Conservation (phyloP, 208 protist genomes). For the Balamuthia mandrillaris region DNA sequence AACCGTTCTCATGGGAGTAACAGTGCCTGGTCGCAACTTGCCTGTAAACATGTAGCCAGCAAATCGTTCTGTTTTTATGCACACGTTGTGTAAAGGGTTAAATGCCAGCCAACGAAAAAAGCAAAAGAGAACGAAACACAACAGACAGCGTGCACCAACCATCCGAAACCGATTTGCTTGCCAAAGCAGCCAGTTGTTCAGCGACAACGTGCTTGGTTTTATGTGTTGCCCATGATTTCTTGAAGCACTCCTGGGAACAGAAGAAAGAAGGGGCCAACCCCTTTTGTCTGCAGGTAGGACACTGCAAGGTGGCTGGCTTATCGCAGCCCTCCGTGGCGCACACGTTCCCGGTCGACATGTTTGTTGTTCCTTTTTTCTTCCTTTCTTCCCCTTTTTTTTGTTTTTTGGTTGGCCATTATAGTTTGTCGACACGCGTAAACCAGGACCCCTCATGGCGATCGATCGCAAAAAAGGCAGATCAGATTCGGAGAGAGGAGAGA, state of each 20-base stretch:
- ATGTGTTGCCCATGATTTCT: slow-evolving; percentile 49
- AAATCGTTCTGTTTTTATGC: slow-evolving; percentile 10
- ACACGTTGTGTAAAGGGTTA: neutral
- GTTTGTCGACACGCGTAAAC: too few species aligned
- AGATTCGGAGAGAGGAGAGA: too few species aligned
- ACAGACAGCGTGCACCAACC: neutral
- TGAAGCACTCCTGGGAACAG: slow-evolving; percentile 50
- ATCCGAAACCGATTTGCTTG: neutral
- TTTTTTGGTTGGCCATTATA: too few species aligned
- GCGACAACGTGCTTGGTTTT: slow-evolving; percentile 46
- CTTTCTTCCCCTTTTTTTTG: too few species aligned
- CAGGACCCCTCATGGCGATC: too few species aligned
- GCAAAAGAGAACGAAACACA: neutral
- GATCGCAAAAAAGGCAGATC: too few species aligned
- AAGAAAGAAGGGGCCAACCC: slow-evolving; percentile 38
- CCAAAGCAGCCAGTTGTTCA: neutral
- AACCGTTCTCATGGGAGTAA: slow-evolving; percentile 47
- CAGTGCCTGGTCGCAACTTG: slow-evolving; percentile 48
- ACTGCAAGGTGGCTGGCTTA: slow-evolving; percentile 46
- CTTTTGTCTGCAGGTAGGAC: slow-evolving; percentile 52
- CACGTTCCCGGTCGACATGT: too few species aligned
- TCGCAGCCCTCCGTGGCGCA: slow-evolving; percentile 40
- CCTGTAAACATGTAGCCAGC: slow-evolving; percentile 42
- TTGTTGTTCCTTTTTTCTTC: too few species aligned
- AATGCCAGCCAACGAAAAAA: neutral